Conservation (phyloP, 371 early-diverging fungal species). For the Mucor velutinosus region DNA sequence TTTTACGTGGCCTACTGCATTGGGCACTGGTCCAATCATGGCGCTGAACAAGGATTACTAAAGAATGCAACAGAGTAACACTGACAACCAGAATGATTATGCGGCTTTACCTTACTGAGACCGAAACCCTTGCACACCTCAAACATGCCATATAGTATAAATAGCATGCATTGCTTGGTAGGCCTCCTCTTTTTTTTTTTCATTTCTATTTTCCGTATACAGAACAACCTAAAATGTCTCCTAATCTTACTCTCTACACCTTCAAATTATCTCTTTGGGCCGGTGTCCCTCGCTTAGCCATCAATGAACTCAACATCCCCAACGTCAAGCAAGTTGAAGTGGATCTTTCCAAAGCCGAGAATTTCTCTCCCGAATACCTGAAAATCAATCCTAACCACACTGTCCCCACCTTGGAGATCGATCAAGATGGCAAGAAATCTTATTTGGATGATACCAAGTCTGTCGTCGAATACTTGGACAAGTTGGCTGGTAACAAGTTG, state of each 20-base stretch:
- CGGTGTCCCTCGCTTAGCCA: slow-evolving; percentile 31
- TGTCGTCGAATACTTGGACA: slow-evolving; percentile 27
- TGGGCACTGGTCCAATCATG: neutral
- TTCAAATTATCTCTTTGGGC: slow-evolving; percentile 43
- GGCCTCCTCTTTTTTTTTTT: neutral
- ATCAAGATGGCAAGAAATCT: slow-evolving; percentile 14
- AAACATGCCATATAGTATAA: neutral
- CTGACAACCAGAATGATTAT: neutral
- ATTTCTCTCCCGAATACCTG: slow-evolving; percentile 36
- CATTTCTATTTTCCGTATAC: neutral
- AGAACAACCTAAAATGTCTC: slow-evolving; percentile 10
- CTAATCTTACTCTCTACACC: slow-evolving; percentile 29
- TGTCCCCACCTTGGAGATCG: slow-evolving; percentile 35
- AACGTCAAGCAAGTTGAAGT: slow-evolving; percentile 29
- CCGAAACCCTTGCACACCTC: neutral
- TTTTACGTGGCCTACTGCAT: neutral
- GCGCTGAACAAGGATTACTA: neutral
- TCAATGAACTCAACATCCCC: slow-evolving; percentile 28
- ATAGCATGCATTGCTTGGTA: neutral
- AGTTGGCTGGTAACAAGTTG: slow-evolving; percentile 14
- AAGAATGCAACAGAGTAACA: neutral
- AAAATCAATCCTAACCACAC: slow-evolving; percentile 37
- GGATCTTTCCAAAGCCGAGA: slow-evolving; percentile 42
- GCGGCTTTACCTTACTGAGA: neutral
- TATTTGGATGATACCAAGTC: slow-evolving; percentile 23